Conservation (phyloP, 176 grass and related monocot species). For the Paspalum vaginatum region DNA sequence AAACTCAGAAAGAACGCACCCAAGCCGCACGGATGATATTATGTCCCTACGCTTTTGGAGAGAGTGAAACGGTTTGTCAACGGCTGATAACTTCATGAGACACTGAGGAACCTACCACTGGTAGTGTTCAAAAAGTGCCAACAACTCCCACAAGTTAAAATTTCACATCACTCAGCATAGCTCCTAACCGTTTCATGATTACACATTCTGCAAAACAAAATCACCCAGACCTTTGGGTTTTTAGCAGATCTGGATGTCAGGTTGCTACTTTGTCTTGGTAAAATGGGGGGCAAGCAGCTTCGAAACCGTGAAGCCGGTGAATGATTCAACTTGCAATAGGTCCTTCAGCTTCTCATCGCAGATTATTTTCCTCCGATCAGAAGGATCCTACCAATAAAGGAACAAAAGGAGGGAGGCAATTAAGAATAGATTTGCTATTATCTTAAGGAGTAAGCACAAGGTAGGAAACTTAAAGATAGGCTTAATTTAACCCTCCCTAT, state of each 20-base stretch:
- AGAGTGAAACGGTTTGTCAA: slow-evolving; percentile 7
- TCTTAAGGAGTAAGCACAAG: slow-evolving; percentile 9
- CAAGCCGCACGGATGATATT: not conserved
- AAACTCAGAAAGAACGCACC: slow-evolving; percentile 7
- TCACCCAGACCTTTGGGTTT: slow-evolving; percentile 53
- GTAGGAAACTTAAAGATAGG: slow-evolving; percentile 1
- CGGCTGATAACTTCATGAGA: slow-evolving; percentile 18
- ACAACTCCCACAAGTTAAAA: slow-evolving; percentile 35
- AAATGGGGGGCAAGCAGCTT: slow-evolving; percentile 92
- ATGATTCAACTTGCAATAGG: slow-evolving; percentile 88
- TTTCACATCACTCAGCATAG: slow-evolving; percentile 33
- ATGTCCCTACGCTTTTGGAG: slow-evolving; percentile 14
- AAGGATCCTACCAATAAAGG: slow-evolving; percentile 77
- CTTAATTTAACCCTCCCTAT: not conserved
- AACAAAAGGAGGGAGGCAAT: slow-evolving; percentile 25
- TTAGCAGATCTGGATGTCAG: slow-evolving; percentile 41
- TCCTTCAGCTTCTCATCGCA: slow-evolving; percentile 97
- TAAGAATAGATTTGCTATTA: slow-evolving; percentile 24
- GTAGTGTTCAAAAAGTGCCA: slow-evolving; percentile 27
- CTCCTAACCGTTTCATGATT: slow-evolving; percentile 48
- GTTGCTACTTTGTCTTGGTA: slow-evolving; percentile 65
- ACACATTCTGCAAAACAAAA: slow-evolving; percentile 61
- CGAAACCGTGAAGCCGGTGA: slow-evolving; percentile 74
- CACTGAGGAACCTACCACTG: slow-evolving; percentile 41
- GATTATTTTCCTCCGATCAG: slow-evolving; percentile 94